Percentiles rank a stretch among this genome's conserved stretches.
Evolutionary conservation across 345 rosid species (phyloP).

Genomic region (Leavenworthia alabamica): DNA sequence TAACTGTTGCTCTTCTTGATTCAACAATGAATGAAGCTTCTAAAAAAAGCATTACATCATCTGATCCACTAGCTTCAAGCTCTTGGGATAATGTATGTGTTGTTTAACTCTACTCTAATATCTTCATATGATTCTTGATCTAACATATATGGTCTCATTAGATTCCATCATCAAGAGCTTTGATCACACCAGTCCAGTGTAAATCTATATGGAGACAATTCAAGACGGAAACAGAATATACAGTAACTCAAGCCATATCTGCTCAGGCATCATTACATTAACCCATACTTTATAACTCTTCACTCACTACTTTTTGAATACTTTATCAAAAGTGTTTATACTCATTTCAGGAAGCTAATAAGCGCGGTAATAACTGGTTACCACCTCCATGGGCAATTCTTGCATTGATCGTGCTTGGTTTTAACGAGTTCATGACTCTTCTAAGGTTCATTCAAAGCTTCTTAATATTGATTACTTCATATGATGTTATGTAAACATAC

Average conservation of each 20-base stretch:
- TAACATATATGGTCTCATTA: conserved; percentile 4
- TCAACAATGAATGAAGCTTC: conserved; percentile 34
- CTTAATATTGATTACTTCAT: conserved; percentile 2
- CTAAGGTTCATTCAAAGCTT: conserved; percentile 48
- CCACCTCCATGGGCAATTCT: conserved; percentile 99
- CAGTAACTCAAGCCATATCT: conserved; percentile 90
- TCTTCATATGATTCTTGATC: background rate
- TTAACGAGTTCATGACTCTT: conserved; percentile 95
- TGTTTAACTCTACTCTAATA: background rate
- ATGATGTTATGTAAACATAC: background rate
- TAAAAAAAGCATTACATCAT: conserved; percentile 40
- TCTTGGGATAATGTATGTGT: conserved; percentile 68
- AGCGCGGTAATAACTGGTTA: conserved; percentile 78
- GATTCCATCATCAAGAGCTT: conserved; percentile 66
- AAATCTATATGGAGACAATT: conserved; percentile 95
- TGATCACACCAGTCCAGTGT: conserved; percentile 93
- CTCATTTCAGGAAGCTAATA: conserved; percentile 76
- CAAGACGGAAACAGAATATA: conserved; percentile 85
- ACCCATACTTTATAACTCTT: background rate
- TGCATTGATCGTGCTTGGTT: conserved; percentile 76
- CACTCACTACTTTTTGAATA: background rate
- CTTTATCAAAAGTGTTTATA: background rate
- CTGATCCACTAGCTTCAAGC: conserved; percentile 85
- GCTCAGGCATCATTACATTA: conserved; percentile 63
- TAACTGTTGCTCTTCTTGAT: conserved; percentile 53